These are phyloP conservation scores for Alternaria atra DNA, from an alignment of 2,329 filamentous ascomycete species.

Conservation along the genomic window DNA sequence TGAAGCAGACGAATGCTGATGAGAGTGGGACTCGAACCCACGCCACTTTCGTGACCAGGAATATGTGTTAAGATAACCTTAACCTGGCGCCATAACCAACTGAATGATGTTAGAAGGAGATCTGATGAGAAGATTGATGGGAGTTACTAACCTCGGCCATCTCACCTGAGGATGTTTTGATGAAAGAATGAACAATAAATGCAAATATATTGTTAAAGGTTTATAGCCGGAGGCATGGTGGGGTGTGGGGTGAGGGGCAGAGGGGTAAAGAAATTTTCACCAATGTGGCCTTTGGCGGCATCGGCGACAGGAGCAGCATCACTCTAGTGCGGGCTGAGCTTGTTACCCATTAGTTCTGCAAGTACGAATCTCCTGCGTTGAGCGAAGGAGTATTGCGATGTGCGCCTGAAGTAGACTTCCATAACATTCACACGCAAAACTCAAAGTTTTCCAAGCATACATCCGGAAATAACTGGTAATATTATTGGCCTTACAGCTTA, in stretches of 20 bases:
- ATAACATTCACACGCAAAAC: neutral
- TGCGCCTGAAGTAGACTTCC: neutral
- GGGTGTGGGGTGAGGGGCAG: neutral
- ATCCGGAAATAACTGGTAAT: neutral
- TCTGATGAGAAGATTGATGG: no score
- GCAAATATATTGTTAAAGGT: neutral
- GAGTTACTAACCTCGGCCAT: constrained; percentile 11
- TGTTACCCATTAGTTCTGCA: neutral
- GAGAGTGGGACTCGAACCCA: constrained; percentile 54
- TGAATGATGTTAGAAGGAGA: no score
- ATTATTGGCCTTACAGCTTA: constrained; percentile 28
- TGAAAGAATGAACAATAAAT: neutral
- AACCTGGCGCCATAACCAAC: constrained; percentile 49
- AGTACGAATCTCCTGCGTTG: neutral
- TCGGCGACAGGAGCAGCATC: neutral
- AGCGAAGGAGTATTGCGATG: neutral
- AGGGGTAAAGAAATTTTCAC: neutral
- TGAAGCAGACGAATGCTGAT: constrained; percentile 45
- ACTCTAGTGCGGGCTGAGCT: neutral
- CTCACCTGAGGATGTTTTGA: neutral
- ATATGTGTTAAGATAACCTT: constrained; percentile 36
- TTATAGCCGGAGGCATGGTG: neutral
- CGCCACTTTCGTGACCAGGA: constrained; percentile 53
- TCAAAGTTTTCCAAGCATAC: neutral
- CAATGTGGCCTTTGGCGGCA: neutral